A percentile compares a stretch with the other conserved stretches of the same genome.
These are phyloP conservation scores for Cytospora leucostoma DNA, from an alignment of 2,329 filamentous ascomycete species.

Conservation along the genomic window DNA sequence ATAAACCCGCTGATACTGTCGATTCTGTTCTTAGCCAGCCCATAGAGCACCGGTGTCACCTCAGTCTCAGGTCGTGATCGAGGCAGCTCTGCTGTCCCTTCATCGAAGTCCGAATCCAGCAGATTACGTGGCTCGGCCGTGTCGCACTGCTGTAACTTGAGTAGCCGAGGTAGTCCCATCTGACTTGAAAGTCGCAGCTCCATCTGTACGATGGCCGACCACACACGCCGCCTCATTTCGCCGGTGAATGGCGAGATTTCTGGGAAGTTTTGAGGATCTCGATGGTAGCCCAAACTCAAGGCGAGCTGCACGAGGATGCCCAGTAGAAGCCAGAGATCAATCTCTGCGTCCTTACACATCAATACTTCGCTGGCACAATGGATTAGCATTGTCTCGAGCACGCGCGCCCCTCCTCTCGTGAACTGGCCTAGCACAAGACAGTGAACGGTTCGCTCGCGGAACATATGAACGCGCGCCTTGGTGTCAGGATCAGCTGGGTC, in stretches of 20 bases:
- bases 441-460: slow-evolving; percentile 38
- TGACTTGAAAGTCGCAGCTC: slow-evolving; percentile 46
- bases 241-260: slow-evolving; percentile 43
- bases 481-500: neutral
- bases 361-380: slow-evolving; percentile 39
- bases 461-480: slow-evolving; percentile 8
- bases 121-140: slow-evolving; percentile 47
- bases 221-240: slow-evolving; percentile 48
- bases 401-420: slow-evolving; percentile 45
- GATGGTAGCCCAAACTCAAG: slow-evolving; percentile 46
- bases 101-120: slow-evolving; percentile 45
- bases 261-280: slow-evolving; percentile 45
- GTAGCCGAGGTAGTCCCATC: slow-evolving; percentile 47
- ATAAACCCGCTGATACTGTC: slow-evolving; percentile 28
- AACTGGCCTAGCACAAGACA: slow-evolving; percentile 44
- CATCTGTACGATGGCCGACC: slow-evolving; percentile 44
- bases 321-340: slow-evolving; percentile 40
- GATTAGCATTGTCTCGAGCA: slow-evolving; percentile 42
- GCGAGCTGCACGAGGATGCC: slow-evolving; percentile 39
- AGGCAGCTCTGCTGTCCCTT: slow-evolving; percentile 40
- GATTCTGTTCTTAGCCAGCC: slow-evolving; percentile 32
- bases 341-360: slow-evolving; percentile 36
- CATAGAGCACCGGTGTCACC: slow-evolving; percentile 33
- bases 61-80: slow-evolving; percentile 38
- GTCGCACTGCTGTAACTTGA: slow-evolving; percentile 40